phyloP scores from a whole-genome alignment of 176 grass and related monocot species.

The Bothriochloa decipiens region DNA sequence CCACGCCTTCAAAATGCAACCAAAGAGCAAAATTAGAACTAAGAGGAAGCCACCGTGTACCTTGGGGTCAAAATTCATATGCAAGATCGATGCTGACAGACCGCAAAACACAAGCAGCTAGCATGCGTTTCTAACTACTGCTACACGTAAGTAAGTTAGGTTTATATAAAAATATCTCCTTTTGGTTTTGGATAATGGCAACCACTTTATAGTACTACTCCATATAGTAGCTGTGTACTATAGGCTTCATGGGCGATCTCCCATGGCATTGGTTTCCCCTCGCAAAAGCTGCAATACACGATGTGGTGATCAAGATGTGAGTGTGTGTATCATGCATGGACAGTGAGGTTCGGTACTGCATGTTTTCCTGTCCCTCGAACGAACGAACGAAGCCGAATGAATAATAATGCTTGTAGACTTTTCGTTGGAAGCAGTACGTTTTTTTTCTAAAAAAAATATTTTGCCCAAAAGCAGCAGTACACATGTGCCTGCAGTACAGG shows the following conservation, averaged over 20 bases:
- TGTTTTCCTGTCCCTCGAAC: constrained; percentile 39
- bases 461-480: too few relatives aligned
- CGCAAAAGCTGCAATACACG: constrained; percentile 39
- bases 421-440: background rate
- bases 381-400: background rate
- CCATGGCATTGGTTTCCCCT: background rate
- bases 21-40: too few relatives aligned
- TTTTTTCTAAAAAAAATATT: background rate
- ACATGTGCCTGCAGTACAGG: background rate
- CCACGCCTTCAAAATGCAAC: constrained; percentile 61
- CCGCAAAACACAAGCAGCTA: background rate
- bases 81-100: background rate
- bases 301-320: constrained; percentile 12
- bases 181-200: background rate
- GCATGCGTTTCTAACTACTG: too few relatives aligned
- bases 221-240: constrained; percentile 6
- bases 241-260: background rate
- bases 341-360: background rate
- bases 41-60: background rate
- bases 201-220: background rate
- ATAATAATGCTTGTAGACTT: background rate
- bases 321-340: constrained; percentile 3
- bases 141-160: background rate
- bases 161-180: background rate
- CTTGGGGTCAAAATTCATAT: background rate